Evolutionary conservation across 1,284 basidiomycete species (phyloP).

Genomic region (Veloporphyrellus conicus): DNA sequence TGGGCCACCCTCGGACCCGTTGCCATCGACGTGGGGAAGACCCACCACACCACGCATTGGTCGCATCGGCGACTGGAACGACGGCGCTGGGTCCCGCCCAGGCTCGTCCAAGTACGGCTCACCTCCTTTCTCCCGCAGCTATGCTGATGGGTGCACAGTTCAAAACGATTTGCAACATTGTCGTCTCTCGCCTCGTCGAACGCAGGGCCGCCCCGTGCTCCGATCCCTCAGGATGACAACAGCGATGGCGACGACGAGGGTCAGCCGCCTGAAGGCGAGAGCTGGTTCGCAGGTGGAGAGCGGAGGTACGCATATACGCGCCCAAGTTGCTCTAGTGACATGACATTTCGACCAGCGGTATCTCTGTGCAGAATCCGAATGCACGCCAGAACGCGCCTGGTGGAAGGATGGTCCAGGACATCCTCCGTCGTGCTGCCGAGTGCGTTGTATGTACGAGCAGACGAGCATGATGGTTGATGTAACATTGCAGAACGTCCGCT

Average conservation of each 20-base stretch:
- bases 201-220: conserved; percentile 7
- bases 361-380: conserved; percentile 86
- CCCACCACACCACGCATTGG: conserved; percentile 38
- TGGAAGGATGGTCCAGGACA: conserved; percentile 71
- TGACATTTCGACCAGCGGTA: conserved; percentile 54
- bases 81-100: not conserved
- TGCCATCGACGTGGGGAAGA: conserved; percentile 46
- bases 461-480: conserved; percentile 1
- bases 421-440: conserved; percentile 80
- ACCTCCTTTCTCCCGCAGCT: not conserved
- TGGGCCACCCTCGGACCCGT: conserved; percentile 37
- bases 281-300: conserved; percentile 84
- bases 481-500: conserved; percentile 22
- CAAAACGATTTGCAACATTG: conserved; percentile 22
- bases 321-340: not conserved
- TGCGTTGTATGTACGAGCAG: conserved; percentile 38
- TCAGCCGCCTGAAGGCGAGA: conserved; percentile 43
- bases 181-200: conserved; percentile 18
- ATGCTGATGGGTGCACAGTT: conserved; percentile 8
- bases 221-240: conserved; percentile 34
- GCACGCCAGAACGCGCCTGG: conserved; percentile 46
- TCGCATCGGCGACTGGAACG: conserved; percentile 36
- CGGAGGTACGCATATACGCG: conserved; percentile 51
- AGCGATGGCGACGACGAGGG: conserved; percentile 47
- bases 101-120: conserved; percentile 11